phyloP scores from a whole-genome alignment of 345 rosid species.

The Corymbia maculata region DNA sequence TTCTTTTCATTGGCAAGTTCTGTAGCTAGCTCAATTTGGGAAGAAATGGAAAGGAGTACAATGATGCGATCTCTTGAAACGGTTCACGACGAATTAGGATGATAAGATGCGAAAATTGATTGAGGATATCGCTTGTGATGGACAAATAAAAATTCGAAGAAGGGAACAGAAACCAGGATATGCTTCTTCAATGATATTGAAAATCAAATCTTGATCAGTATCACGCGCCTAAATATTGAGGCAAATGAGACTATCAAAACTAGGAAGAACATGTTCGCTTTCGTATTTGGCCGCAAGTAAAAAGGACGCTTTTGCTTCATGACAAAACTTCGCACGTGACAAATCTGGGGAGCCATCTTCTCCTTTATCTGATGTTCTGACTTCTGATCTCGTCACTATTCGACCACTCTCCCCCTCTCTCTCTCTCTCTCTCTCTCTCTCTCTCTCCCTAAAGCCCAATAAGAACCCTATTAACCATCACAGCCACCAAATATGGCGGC shows the following conservation, averaged over 20 bases:
- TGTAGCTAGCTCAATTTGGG: not conserved
- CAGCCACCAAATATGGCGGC: slow-evolving; percentile 6
- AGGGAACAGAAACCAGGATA: not conserved
- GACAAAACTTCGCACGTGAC: not conserved
- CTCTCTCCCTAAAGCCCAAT: not conserved
- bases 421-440: not conserved
- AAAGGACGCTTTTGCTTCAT: not conserved
- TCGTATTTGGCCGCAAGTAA: no score
- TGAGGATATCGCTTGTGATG: no score
- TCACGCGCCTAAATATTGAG: no score
- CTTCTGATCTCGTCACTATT: not conserved
- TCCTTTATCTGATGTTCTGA: not conserved
- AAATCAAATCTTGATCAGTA: no score
- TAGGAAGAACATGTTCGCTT: not conserved
- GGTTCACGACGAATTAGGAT: not conserved
- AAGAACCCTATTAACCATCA: not conserved
- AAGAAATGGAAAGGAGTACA: not conserved
- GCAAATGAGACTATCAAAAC: not conserved
- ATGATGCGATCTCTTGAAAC: not conserved
- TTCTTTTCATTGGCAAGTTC: not conserved
- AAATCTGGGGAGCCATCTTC: not conserved
- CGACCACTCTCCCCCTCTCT: not conserved
- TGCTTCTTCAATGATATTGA: no score
- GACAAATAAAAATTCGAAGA: not conserved
- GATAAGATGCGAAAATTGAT: not conserved